Evolutionary conservation across 805 yeast genomes (phyloP).

Genomic region (Lipomyces mesembrius): DNA sequence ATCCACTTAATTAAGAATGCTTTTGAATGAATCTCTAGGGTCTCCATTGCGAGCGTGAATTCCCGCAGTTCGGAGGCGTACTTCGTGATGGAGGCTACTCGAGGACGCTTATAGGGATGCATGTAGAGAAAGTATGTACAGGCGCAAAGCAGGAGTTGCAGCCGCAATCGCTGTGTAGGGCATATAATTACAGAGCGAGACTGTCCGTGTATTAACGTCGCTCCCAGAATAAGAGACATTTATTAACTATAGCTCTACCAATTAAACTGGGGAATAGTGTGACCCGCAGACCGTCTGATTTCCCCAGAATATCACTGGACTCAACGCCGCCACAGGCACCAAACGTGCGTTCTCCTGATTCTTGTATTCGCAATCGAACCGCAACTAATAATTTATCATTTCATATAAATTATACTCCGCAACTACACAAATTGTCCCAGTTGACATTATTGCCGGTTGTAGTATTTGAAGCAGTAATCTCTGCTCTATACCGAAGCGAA

Average conservation of each 20-base stretch:
- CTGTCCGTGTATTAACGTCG: too few relatives aligned
- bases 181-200: neutral
- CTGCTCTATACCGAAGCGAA: too few relatives aligned
- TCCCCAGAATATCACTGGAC: neutral
- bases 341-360: neutral
- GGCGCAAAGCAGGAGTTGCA: neutral
- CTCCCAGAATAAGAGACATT: too few relatives aligned
- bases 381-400: too few relatives aligned
- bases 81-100: neutral
- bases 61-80: neutral
- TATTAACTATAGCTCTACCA: too few relatives aligned
- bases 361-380: neutral
- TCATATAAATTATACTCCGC: too few relatives aligned
- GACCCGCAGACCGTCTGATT: too few relatives aligned
- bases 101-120: neutral
- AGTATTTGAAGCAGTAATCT: too few relatives aligned
- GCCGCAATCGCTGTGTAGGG: neutral
- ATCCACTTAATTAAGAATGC: conserved; percentile 93
- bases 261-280: too few relatives aligned
- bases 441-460: too few relatives aligned
- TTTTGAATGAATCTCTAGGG: conserved; percentile 85
- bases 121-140: neutral
- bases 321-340: neutral
- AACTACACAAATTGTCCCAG: too few relatives aligned
- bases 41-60: conserved; percentile 60